phyloP scores from a whole-genome alignment of 2,329 filamentous ascomycete genomes.

The Claviceps capensis region DNA sequence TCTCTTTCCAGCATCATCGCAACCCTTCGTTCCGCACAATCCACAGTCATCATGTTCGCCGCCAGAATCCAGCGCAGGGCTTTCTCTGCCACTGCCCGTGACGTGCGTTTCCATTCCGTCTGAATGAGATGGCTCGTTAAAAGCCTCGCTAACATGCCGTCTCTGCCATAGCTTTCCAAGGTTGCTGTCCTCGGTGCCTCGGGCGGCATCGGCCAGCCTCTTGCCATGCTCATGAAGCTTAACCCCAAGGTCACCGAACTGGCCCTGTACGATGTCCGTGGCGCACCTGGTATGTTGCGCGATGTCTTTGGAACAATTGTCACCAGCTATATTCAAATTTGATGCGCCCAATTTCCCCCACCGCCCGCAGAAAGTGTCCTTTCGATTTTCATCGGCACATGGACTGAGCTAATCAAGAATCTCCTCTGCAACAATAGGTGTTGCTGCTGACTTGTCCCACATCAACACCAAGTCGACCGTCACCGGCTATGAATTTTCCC shows the following conservation, averaged over 20 bases:
- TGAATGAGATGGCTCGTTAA: no score
- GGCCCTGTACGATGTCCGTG: conserved; percentile 94
- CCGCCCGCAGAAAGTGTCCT: no score
- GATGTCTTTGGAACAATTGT: neutral
- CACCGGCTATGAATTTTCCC: conserved; percentile 72
- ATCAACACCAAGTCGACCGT: conserved; percentile 98
- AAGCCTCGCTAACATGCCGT: conserved; percentile 1
- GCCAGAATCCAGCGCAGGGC: conserved; percentile 60
- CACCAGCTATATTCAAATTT: neutral
- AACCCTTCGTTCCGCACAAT: conserved; percentile 9
- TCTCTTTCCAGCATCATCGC: conserved; percentile 8
- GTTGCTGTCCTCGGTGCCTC: conserved; percentile 93
- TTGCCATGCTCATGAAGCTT: conserved; percentile 96
- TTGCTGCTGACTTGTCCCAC: conserved; percentile 94
- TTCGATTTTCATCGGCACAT: neutral
- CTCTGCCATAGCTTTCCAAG: conserved; percentile 65
- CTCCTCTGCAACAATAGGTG: conserved; percentile 46
- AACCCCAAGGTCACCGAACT: conserved; percentile 91
- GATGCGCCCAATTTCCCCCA: conserved; percentile 7
- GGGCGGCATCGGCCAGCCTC: conserved; percentile 95
- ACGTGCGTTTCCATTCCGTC: conserved; percentile 38
- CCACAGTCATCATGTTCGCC: conserved; percentile 52
- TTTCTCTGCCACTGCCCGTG: conserved; percentile 66
- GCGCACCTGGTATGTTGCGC: conserved; percentile 63
- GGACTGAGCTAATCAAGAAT: neutral